Evolutionary conservation across 495 filamentous ascomycete species (phyloP).

Genomic region (Talaromyces ruber): DNA sequence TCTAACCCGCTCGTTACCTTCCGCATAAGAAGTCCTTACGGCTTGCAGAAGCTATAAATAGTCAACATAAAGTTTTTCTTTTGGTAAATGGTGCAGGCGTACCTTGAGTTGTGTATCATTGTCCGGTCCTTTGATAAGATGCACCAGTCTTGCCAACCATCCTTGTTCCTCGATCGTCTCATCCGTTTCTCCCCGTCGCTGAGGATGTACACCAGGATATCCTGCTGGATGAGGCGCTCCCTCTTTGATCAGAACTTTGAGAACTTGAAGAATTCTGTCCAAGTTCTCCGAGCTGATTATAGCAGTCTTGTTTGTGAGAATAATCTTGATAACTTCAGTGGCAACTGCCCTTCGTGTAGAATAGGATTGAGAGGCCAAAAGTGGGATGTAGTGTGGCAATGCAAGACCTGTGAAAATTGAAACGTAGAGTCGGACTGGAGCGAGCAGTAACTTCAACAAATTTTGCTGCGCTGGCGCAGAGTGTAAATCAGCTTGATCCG

Average conservation of each 20-base stretch:
- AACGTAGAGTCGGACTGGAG: conserved; percentile 79
- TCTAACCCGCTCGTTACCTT: conserved; percentile 90
- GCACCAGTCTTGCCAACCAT: conserved; percentile 85
- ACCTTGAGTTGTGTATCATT: conserved; percentile 92
- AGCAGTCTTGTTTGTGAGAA: conserved; percentile 69
- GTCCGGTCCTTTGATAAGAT: conserved; percentile 70
- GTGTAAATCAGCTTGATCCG: conserved; percentile 90
- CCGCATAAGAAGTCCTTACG: conserved; percentile 76
- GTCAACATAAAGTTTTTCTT: conserved; percentile 16
- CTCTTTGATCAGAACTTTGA: conserved; percentile 87
- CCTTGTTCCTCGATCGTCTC: conserved; percentile 98
- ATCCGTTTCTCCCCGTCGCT: conserved; percentile 69
- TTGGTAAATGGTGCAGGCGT: conserved; percentile 2
- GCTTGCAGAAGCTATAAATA: conserved; percentile 65
- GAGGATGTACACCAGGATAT: conserved; percentile 67
- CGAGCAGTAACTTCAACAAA: conserved; percentile 77
- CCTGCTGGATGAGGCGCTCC: conserved; percentile 76
- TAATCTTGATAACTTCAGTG: conserved; percentile 68
- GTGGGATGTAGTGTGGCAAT: conserved; percentile 81
- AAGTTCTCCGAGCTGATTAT: conserved; percentile 71
- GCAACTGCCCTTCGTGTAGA: conserved; percentile 85
- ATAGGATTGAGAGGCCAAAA: conserved; percentile 88
- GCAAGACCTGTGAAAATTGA: conserved; percentile 91
- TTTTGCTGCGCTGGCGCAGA: conserved; percentile 80
- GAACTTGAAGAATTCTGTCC: conserved; percentile 79